Percentiles rank a stretch among this genome's conserved stretches.
Conservation (phyloP, 805 yeast genomes). For the Sugiyamaella chiloensis region DNA sequence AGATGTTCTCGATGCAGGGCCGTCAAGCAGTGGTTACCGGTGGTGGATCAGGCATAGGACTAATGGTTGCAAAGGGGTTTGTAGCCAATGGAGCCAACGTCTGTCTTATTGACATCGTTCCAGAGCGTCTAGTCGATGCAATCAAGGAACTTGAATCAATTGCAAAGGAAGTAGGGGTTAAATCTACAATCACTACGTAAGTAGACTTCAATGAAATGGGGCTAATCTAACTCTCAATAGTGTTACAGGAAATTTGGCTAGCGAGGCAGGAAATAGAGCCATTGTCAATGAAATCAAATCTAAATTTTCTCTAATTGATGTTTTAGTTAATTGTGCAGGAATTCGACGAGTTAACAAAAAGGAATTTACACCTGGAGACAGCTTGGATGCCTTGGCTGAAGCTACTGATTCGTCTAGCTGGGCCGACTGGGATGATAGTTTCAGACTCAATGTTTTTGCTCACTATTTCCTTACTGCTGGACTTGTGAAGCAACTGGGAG, state of each 20-base stretch:
- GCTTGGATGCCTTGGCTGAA: neutral
- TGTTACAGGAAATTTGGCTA: neutral
- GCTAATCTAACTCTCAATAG: neutral
- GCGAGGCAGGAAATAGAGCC: neutral
- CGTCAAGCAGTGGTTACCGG: slow-evolving; percentile 45
- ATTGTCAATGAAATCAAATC: slow-evolving; percentile 3
- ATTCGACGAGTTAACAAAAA: slow-evolving; percentile 2
- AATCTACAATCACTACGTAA: neutral
- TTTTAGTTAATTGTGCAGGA: slow-evolving; percentile 1
- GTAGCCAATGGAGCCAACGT: neutral
- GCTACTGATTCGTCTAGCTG: neutral
- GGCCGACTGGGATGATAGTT: slow-evolving; percentile 4
- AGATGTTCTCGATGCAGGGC: slow-evolving; percentile 38
- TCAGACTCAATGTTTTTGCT: slow-evolving; percentile 1
- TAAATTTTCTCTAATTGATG: neutral
- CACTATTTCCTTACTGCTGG: slow-evolving; percentile 6
- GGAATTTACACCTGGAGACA: neutral
- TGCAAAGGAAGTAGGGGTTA: neutral
- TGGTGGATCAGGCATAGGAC: slow-evolving; percentile 43
- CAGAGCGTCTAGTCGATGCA: neutral
- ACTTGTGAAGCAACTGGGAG: slow-evolving; percentile 2
- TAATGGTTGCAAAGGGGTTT: slow-evolving; percentile 11
- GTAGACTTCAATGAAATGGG: neutral
- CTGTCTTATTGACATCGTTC: neutral
- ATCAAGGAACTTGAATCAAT: neutral